A percentile compares a stretch with the other conserved stretches of the same genome.
phyloP scores from a whole-genome alignment of 495 filamentous ascomycete genomes.

The Podospora bellae-mahoneyi region DNA sequence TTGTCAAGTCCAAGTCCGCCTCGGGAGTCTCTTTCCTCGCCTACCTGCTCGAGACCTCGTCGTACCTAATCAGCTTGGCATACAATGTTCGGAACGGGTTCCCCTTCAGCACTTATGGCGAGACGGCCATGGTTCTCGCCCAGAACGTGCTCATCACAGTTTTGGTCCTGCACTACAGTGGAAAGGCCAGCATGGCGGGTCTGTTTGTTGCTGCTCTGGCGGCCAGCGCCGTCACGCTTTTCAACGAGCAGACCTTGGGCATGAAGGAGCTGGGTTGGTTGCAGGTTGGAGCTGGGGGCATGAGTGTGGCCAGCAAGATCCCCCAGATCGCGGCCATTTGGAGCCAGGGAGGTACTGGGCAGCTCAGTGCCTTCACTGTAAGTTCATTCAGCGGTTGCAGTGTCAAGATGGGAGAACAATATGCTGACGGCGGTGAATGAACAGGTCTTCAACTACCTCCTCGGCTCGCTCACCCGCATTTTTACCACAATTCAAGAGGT shows the following conservation, averaged over 20 bases:
- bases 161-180: slow-evolving; percentile 76
- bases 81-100: slow-evolving; percentile 89
- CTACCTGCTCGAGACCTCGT: slow-evolving; percentile 84
- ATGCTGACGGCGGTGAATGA: background rate
- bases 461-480: slow-evolving; percentile 85
- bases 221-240: slow-evolving; percentile 61
- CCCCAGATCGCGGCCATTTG: slow-evolving; percentile 88
- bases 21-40: slow-evolving; percentile 82
- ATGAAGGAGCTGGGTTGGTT: slow-evolving; percentile 66
- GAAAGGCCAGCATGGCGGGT: slow-evolving; percentile 57
- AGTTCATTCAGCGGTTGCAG: slow-evolving; percentile 34
- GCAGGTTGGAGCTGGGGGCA: slow-evolving; percentile 78
- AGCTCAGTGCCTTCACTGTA: slow-evolving; percentile 94
- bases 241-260: slow-evolving; percentile 63
- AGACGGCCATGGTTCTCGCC: slow-evolving; percentile 82
- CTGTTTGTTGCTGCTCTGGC: slow-evolving; percentile 74
- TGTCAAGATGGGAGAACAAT: background rate
- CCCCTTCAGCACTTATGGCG: slow-evolving; percentile 93
- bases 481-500: slow-evolving; percentile 97
- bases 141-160: slow-evolving; percentile 88
- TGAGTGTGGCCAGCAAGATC: slow-evolving; percentile 82
- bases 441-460: slow-evolving; percentile 96
- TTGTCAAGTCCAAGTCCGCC: slow-evolving; percentile 72
- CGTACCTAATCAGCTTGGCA: slow-evolving; percentile 78
- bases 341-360: slow-evolving; percentile 81